Conservation (phyloP, 306 rosid species). For the Quercus ilex region DNA sequence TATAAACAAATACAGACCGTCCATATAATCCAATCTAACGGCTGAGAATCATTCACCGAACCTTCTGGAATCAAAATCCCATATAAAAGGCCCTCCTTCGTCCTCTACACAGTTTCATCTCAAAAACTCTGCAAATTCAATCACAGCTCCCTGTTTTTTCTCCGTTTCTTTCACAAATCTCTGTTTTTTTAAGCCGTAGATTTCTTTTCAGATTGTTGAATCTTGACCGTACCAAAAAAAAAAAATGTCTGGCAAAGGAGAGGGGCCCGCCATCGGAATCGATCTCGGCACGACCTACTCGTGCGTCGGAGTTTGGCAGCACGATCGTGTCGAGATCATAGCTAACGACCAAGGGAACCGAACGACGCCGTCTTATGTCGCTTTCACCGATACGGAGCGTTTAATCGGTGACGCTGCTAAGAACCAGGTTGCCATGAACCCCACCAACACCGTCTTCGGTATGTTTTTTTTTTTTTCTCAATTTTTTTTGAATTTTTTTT, state of each 20-base stretch:
- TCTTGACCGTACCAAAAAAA: too few relatives aligned
- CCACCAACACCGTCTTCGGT: constrained; percentile 66
- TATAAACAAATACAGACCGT: too few relatives aligned
- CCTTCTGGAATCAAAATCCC: too few relatives aligned
- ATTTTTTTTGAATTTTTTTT: background rate
- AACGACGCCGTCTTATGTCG: constrained; percentile 65
- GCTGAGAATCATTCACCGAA: too few relatives aligned
- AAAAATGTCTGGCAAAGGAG: constrained; percentile 55
- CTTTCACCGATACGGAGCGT: constrained; percentile 50
- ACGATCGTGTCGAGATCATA: constrained; percentile 64
- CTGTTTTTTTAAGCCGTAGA: too few relatives aligned
- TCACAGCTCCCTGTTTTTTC: too few relatives aligned
- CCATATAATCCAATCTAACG: too few relatives aligned
- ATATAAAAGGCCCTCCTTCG: too few relatives aligned
- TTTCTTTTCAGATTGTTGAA: too few relatives aligned
- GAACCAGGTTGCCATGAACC: constrained; percentile 80
- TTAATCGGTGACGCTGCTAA: constrained; percentile 70
- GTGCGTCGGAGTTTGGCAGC: constrained; percentile 72
- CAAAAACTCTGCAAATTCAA: too few relatives aligned
- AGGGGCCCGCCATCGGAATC: constrained; percentile 64
- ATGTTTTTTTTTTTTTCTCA: background rate
- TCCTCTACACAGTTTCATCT: too few relatives aligned
- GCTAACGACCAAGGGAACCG: constrained; percentile 69
- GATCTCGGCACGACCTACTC: constrained; percentile 70
- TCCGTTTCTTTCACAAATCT: too few relatives aligned